Evolutionary conservation across 2,329 filamentous ascomycete genomes (phyloP), one percentile per base, ranked within the genome.

Genomic region (Verticillium isaacii): DNA sequence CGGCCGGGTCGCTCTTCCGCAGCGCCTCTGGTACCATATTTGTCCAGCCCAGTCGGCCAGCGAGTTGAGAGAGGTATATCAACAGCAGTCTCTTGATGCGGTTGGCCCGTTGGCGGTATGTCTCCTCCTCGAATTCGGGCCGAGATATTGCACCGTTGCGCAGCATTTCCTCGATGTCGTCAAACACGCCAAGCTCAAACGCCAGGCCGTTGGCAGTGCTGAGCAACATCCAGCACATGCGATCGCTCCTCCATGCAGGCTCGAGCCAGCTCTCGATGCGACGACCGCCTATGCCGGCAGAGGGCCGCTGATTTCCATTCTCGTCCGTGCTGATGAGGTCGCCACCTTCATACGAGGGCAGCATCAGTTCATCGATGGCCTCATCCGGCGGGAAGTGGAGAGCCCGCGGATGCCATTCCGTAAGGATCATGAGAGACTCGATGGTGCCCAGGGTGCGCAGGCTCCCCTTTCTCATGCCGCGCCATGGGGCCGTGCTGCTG

Each of bases 151-250:
- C 79, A 62, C 84, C 79, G 58, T 85, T 79, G 62, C 82, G 83
- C 61, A 89, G 75, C 68, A 87, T 72, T 68, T 93, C 90, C 62
- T 91, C 92, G 66, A 93, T 92, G 62, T 93, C 88, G 67, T 98
- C 95, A 68, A 98, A 99, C 2, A 99, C 92, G 12, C 95, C 95
- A 36, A 99, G 86, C 74, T 99, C 95, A 67, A 96, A 96, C 0
- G 91, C 92, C 41, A 98, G 80, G 1, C 93, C 91, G 80, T 94
- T 91, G 15, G 92, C 93, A 41, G 93, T 96, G 70, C 92, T 96
- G 34, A 98, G 83, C 15, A 98, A 80, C 92, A 97, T 97, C 94
- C 94, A 97, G 72, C 92, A 96, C 91, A 97, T 96, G 60, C 93
- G 90, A 70, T 97, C 94, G 66, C 90, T 92, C 68, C 94, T 85